phyloP scores from a whole-genome alignment of 1,284 basidiomycete species.

The Ustilago shanxiensis region DNA sequence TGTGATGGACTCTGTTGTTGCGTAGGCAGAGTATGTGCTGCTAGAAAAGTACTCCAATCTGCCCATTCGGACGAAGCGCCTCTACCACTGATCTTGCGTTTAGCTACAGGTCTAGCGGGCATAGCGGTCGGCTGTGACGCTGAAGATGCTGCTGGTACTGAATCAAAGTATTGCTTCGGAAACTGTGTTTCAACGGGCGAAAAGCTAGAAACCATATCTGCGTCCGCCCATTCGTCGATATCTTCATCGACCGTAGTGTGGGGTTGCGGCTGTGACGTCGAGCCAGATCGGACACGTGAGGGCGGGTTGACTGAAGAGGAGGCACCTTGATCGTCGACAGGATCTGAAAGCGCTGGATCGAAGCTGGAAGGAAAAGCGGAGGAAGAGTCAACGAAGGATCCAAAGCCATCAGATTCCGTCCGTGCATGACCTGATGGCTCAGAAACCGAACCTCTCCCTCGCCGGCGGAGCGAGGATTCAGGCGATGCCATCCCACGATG shows the following conservation, averaged over 20 bases:
- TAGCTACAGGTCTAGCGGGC: constrained; percentile 8
- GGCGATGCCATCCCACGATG: constrained; percentile 39
- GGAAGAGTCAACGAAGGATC: constrained; percentile 50
- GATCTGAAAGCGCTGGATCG: constrained; percentile 28
- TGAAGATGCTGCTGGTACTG: neutral
- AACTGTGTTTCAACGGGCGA: constrained; percentile 37
- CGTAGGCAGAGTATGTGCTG: constrained; percentile 35
- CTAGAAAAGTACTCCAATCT: constrained; percentile 44
- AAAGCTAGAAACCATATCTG: constrained; percentile 55
- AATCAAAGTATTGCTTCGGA: neutral
- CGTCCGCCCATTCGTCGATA: constrained; percentile 49
- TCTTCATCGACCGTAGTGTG: constrained; percentile 13
- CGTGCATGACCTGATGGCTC: constrained; percentile 26
- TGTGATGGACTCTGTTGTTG: constrained; percentile 15
- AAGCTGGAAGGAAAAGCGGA: constrained; percentile 37
- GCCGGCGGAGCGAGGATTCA: constrained; percentile 39
- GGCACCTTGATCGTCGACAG: constrained; percentile 22
- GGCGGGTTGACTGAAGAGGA: constrained; percentile 22
- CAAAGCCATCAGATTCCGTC: constrained; percentile 48
- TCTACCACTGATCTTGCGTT: constrained; percentile 27
- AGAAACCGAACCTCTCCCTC: constrained; percentile 44
- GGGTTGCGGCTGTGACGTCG: constrained; percentile 1
- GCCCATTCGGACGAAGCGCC: constrained; percentile 47
- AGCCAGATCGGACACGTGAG: constrained; percentile 15
- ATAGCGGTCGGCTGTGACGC: neutral